Conservation (phyloP, 73 alveolate genomes). For the Stentor coeruleus region DNA sequence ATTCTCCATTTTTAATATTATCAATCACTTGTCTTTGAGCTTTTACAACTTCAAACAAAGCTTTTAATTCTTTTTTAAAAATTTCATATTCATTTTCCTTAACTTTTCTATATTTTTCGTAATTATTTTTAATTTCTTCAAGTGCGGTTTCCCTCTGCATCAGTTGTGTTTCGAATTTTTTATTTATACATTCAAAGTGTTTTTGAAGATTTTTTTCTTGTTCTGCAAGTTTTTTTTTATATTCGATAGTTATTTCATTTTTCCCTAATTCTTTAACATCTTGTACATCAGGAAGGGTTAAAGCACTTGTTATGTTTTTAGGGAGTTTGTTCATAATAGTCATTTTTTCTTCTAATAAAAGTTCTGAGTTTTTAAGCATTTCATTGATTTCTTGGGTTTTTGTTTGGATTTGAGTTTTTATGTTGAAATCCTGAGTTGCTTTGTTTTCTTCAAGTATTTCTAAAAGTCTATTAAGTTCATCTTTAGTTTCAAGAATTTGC, state of each 20-base stretch:
- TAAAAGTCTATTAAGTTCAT: conserved; percentile 24
- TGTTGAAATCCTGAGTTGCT: neutral
- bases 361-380: conserved; percentile 32
- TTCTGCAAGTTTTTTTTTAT: conserved; percentile 29
- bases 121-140: conserved; percentile 24
- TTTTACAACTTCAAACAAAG: neutral
- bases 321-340: conserved; percentile 23
- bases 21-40: conserved; percentile 12
- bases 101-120: conserved; percentile 15
- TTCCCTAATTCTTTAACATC: conserved; percentile 40
- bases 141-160: conserved; percentile 10
- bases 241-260: conserved; percentile 28
- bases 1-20: conserved; percentile 34
- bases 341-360: conserved; percentile 33
- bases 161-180: conserved; percentile 28
- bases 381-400: conserved; percentile 27
- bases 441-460: conserved; percentile 25
- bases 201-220: conserved; percentile 24
- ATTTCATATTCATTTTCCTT: conserved; percentile 29
- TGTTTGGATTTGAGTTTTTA: conserved; percentile 24
- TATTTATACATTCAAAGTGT: conserved; percentile 20
- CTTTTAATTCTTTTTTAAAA: conserved; percentile 24
- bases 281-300: neutral
- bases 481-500: neutral
- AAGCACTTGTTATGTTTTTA: conserved; percentile 8